These are phyloP conservation scores for Penicillium tannophilum DNA, from an alignment of 495 filamentous ascomycete genomes.

Conservation along the genomic window DNA sequence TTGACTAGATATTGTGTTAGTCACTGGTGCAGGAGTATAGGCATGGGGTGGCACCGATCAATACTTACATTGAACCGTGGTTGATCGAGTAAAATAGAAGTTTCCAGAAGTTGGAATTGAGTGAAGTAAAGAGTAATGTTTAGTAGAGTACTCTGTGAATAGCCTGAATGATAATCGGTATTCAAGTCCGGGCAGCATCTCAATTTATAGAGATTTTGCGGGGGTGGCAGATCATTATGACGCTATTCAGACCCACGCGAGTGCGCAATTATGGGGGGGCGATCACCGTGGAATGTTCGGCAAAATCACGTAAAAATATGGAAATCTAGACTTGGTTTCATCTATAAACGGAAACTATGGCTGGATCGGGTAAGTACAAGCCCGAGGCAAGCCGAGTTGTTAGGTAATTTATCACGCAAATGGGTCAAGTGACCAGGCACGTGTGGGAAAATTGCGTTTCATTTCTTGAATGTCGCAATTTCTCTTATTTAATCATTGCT, in stretches of 20 bases:
- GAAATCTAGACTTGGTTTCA: slow-evolving; percentile 9
- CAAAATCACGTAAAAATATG: slow-evolving; percentile 5
- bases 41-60: neutral
- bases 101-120: neutral
- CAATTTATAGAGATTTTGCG: slow-evolving; percentile 20
- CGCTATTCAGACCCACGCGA: slow-evolving; percentile 14
- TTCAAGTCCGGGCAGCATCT: slow-evolving; percentile 11
- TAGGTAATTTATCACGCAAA: slow-evolving; percentile 24
- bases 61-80: neutral
- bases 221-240: slow-evolving; percentile 23
- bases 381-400: slow-evolving; percentile 16
- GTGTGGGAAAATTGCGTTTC: neutral
- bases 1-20: neutral
- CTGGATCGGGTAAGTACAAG: slow-evolving; percentile 16
- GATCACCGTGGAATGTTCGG: neutral
- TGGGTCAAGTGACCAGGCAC: slow-evolving; percentile 7
- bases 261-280: neutral
- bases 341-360: slow-evolving; percentile 14
- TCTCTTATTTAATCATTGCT: slow-evolving; percentile 2
- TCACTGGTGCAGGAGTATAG: neutral
- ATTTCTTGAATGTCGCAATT: neutral
- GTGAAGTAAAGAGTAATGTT: neutral
- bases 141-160: neutral
- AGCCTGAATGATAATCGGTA: neutral
- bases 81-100: too few relatives aligned